Conservation (phyloP, 257 asterid species). For the Rehmannia glutinosa region DNA sequence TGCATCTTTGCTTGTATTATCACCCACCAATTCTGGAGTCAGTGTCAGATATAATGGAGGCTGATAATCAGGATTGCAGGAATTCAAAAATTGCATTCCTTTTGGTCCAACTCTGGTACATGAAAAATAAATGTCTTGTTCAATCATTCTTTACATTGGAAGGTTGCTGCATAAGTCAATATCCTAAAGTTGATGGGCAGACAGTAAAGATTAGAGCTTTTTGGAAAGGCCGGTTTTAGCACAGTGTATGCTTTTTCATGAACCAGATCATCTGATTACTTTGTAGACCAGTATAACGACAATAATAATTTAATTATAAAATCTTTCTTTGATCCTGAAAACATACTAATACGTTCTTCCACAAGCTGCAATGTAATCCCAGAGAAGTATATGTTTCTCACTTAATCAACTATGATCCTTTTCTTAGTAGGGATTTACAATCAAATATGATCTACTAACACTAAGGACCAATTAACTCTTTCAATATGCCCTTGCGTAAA, state of each 20-base stretch:
- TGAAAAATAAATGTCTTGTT: conserved; percentile 12
- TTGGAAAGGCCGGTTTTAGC: not conserved
- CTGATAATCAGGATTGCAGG: conserved; percentile 87
- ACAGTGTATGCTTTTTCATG: not conserved
- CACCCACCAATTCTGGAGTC: conserved; percentile 55
- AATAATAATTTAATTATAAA: not conserved
- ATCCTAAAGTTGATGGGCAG: not conserved
- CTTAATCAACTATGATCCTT: not conserved
- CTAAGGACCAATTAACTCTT: not conserved
- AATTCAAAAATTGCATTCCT: conserved; percentile 65
- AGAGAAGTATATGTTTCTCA: not conserved
- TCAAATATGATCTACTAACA: not conserved
- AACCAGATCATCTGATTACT: conserved; percentile 4
- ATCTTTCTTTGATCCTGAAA: conserved; percentile 3
- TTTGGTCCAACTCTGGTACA: conserved; percentile 65
- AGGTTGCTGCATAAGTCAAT: conserved; percentile 2
- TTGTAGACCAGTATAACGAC: not conserved
- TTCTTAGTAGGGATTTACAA: not conserved
- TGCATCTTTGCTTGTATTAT: conserved; percentile 40
- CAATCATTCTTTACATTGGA: conserved; percentile 14
- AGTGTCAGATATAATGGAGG: conserved; percentile 68
- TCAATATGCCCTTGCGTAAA: not conserved
- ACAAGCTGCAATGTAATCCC: not conserved
- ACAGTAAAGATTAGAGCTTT: not conserved
- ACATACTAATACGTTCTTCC: not conserved